phyloP scores from a whole-genome alignment of 75 land plant genomes.

The Selaginella moellendorffii region DNA sequence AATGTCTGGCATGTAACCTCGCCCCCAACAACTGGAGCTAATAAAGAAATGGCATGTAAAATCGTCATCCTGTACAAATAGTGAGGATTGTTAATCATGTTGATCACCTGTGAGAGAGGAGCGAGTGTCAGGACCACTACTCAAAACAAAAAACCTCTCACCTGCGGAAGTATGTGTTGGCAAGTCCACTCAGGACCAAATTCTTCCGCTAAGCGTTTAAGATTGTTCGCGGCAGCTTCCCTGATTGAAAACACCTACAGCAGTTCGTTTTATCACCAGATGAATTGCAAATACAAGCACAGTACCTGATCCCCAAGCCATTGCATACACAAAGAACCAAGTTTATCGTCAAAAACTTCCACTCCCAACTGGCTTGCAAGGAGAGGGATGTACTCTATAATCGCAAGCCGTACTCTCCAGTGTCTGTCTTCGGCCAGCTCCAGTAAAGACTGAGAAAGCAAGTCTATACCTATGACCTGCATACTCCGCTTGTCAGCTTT shows the following conservation, averaged over 20 bases:
- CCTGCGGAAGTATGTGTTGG: constrained; percentile 95
- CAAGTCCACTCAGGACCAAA: constrained; percentile 99
- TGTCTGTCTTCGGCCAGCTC: constrained; percentile 97
- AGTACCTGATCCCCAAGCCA: constrained; percentile 95
- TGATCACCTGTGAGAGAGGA: constrained; percentile 47
- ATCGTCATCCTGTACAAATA: constrained; percentile 91
- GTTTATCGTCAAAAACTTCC: constrained; percentile 89
- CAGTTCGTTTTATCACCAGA: too few species aligned
- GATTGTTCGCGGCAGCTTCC: constrained; percentile 95
- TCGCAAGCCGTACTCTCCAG: constrained; percentile 92
- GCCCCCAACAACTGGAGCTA: constrained; percentile 86
- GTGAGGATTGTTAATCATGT: constrained; percentile 79
- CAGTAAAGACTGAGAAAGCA: constrained; percentile 76
- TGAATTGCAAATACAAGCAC: too few species aligned
- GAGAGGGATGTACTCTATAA: constrained; percentile 90
- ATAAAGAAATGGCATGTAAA: constrained; percentile 62
- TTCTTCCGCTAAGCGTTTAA: constrained; percentile 95
- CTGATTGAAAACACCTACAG: constrained; percentile 91
- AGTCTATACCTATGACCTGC: constrained; percentile 96
- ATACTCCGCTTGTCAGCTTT: background rate
- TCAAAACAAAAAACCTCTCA: too few species aligned
- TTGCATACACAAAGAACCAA: constrained; percentile 94
- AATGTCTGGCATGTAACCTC: constrained; percentile 82
- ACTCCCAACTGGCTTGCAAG: constrained; percentile 93
- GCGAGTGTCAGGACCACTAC: too few species aligned